Conservation (phyloP, 805 yeast genomes). For the Barnettozyma sucrosica region DNA sequence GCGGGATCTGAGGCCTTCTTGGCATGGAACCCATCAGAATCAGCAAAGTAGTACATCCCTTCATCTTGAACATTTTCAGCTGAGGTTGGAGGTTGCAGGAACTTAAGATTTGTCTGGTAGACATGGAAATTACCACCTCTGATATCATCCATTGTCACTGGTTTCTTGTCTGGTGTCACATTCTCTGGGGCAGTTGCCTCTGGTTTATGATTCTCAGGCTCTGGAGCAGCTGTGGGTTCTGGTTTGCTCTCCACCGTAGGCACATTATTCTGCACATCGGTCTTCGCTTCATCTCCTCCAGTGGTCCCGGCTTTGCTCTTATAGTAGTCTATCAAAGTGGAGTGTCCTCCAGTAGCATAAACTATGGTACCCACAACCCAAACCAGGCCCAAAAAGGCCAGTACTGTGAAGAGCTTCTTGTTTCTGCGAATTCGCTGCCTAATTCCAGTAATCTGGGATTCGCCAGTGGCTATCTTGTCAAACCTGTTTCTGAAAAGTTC, state of each 20-base stretch:
- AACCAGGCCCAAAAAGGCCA: constrained; percentile 8
- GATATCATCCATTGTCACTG: constrained; percentile 19
- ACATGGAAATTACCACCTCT: constrained; percentile 16
- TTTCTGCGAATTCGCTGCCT: constrained; percentile 7
- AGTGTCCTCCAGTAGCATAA: constrained; percentile 13
- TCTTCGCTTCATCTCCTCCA: constrained; percentile 5
- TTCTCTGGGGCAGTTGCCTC: constrained; percentile 3
- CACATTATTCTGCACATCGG: constrained; percentile 6
- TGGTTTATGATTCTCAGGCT: background rate
- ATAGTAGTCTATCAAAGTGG: constrained; percentile 19
- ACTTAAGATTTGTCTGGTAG: constrained; percentile 10
- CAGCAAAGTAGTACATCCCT: constrained; percentile 19
- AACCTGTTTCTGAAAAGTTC: constrained; percentile 14
- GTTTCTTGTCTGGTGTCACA: background rate
- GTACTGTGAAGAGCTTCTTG: constrained; percentile 12
- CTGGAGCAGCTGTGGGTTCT: background rate
- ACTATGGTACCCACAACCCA: constrained; percentile 18
- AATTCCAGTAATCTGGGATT: constrained; percentile 2
- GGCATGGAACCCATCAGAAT: constrained; percentile 8
- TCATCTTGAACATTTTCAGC: constrained; percentile 14
- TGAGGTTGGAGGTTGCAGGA: constrained; percentile 14
- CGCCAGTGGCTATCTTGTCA: constrained; percentile 10
- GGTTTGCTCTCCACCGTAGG: constrained; percentile 7
- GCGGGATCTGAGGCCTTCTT: constrained; percentile 13
- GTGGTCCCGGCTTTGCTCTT: constrained; percentile 13